A percentile compares a stretch with the other conserved stretches of the same genome.
phyloP scores from a whole-genome alignment of 176 grass and related monocot genomes.

The Rhynchospora breviuscula region DNA sequence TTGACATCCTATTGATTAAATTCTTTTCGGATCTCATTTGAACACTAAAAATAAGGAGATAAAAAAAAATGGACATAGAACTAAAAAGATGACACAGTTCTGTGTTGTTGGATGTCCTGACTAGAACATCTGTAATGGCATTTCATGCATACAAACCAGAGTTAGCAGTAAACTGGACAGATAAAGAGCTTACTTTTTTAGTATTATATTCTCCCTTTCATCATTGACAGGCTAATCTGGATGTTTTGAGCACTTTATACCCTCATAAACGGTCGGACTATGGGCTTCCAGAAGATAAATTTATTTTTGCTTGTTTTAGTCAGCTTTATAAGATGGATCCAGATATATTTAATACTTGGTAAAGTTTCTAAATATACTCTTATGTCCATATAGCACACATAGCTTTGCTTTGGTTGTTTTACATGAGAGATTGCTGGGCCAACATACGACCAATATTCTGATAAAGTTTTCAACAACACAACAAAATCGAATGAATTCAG shows the following conservation, averaged over 20 bases:
- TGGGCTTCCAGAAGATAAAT: conserved; percentile 70
- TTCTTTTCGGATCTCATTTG: neutral
- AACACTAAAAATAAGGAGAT: neutral
- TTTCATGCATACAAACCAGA: neutral
- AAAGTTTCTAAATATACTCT: conserved; percentile 17
- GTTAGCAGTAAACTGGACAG: neutral
- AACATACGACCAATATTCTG: neutral
- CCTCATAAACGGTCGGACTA: conserved; percentile 77
- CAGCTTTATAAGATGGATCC: conserved; percentile 97
- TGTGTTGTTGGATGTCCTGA: neutral
- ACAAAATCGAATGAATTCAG: conserved; percentile 3
- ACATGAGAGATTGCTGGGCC: neutral
- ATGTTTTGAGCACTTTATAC: conserved; percentile 48
- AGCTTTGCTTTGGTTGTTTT: neutral
- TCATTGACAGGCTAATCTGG: conserved; percentile 55
- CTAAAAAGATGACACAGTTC: neutral
- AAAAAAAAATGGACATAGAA: neutral
- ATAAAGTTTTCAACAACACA: neutral
- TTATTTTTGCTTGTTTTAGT: conserved; percentile 95
- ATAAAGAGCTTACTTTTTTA: neutral
- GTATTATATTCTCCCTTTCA: neutral
- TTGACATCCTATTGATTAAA: neutral
- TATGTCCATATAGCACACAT: neutral
- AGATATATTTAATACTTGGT: conserved; percentile 88
- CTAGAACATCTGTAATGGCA: neutral